Evolutionary conservation across 345 rosid genomes (phyloP).

Genomic region (Syzygium jambos): DNA sequence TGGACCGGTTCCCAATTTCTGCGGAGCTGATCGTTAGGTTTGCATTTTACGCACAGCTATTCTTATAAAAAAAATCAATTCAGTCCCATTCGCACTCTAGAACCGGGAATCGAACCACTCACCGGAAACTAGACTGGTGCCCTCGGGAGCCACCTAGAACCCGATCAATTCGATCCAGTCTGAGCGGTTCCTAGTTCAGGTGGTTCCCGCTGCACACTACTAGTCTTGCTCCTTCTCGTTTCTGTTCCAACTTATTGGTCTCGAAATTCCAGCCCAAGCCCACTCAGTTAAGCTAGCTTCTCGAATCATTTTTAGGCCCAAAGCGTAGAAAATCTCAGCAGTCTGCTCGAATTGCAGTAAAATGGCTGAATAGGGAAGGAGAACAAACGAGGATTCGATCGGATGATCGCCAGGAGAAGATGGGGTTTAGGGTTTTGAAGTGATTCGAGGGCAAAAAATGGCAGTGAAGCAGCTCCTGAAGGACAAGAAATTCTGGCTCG

Average conservation of each 20-base stretch:
- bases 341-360: not conserved
- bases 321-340: not conserved
- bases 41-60: no score
- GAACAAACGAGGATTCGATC: not conserved
- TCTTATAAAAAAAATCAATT: no score
- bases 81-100: no score
- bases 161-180: no score
- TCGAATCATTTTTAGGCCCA: not conserved
- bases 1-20: no score
- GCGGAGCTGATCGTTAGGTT: no score
- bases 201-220: no score
- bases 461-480: constrained; percentile 46
- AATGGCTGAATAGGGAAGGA: not conserved
- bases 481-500: constrained; percentile 83
- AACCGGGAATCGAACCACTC: no score
- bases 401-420: not conserved
- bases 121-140: no score
- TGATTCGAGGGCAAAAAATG: not conserved
- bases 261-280: not conserved
- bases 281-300: not conserved
- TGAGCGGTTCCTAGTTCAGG: no score
- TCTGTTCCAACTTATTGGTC: not conserved
- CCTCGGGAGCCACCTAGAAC: no score
- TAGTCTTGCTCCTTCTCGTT: fast-evolving
- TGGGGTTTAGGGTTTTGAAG: constrained; percentile 14